phyloP scores from a whole-genome alignment of 1,139 yeast species.

The Zygosaccharomyces pseudobailii region DNA sequence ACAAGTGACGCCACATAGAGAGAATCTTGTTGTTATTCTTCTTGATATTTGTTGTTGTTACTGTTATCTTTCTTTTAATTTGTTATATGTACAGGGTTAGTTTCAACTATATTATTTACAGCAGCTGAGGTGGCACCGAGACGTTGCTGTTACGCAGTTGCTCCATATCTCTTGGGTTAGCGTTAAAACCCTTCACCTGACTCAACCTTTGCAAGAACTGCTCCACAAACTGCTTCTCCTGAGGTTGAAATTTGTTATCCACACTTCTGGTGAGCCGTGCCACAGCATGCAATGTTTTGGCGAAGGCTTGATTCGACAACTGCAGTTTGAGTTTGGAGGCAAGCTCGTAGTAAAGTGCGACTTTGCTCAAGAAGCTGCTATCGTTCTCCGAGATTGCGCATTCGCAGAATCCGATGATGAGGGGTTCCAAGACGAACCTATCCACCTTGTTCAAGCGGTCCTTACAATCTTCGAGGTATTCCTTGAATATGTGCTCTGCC shows the following conservation, averaged over 20 bases:
- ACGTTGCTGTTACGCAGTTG: constrained; percentile 11
- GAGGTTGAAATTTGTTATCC: constrained; percentile 10
- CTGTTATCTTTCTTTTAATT: neutral
- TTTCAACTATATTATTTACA: neutral
- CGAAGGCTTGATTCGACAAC: constrained; percentile 11
- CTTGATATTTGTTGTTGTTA: neutral
- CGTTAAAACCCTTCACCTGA: constrained; percentile 13
- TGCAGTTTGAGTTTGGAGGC: constrained; percentile 9
- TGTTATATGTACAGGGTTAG: constrained; percentile 6
- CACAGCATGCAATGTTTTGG: constrained; percentile 14
- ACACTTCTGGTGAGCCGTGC: constrained; percentile 13
- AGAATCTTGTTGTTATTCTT: neutral
- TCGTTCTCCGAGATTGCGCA: constrained; percentile 11
- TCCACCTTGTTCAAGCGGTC: constrained; percentile 12
- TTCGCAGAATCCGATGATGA: constrained; percentile 22
- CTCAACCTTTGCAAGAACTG: constrained; percentile 13
- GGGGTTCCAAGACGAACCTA: constrained; percentile 17
- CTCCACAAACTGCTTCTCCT: constrained; percentile 12
- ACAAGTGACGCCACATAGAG: neutral
- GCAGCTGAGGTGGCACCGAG: constrained; percentile 3
- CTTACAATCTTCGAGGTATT: constrained; percentile 12
- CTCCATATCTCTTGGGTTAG: constrained; percentile 14
- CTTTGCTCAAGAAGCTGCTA: constrained; percentile 11
- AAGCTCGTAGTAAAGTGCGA: constrained; percentile 8
- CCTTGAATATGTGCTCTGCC: constrained; percentile 26